Evolutionary conservation across 257 asterid species (phyloP).

Genomic region (Solanum dulcamara): DNA sequence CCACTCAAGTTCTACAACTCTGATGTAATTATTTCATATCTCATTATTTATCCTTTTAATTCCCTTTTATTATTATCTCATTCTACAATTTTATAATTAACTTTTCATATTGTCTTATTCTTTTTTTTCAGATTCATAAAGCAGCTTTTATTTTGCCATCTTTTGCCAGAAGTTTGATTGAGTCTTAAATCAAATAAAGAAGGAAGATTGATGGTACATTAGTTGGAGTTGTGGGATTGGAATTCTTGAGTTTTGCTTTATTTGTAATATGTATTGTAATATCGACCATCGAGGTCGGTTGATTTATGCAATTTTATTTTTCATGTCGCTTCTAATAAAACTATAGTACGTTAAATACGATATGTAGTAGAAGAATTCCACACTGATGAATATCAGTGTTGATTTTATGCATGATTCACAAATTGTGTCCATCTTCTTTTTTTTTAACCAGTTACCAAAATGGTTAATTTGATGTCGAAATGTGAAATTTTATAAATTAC

Average conservation of each 20-base stretch:
- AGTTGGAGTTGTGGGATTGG: background rate
- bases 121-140: background rate
- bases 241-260: background rate
- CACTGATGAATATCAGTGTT: background rate
- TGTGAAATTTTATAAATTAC: too few species aligned
- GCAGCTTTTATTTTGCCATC: constrained; percentile 2
- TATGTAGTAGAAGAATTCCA: background rate
- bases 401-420: background rate
- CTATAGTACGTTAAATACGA: background rate
- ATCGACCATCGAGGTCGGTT: background rate
- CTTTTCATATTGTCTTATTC: background rate
- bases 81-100: background rate
- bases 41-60: background rate
- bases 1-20: constrained; percentile 22
- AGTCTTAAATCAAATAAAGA: background rate
- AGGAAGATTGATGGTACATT: background rate
- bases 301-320: background rate
- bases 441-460: background rate
- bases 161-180: background rate
- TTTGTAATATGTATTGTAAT: background rate
- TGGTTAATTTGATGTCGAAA: background rate
- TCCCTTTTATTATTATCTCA: background rate
- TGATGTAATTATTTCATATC: constrained; percentile 5
- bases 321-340: background rate
- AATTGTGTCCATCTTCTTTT: background rate